Evolutionary conservation across 345 rosid species (phyloP).

Genomic region (Toxicodendron radicans): DNA sequence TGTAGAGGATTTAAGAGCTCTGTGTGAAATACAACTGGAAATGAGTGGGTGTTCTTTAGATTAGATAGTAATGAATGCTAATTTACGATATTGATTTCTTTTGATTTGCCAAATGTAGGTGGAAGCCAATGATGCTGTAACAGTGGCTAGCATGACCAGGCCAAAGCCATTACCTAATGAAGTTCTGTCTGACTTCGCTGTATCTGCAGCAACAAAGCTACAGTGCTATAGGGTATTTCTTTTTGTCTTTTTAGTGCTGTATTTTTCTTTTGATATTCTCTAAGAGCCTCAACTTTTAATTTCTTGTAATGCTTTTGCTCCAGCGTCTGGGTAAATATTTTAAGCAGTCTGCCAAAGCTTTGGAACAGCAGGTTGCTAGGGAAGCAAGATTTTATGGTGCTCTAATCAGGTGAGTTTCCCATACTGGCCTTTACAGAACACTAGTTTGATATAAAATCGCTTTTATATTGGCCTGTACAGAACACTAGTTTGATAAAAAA

Average conservation of each 20-base stretch:
- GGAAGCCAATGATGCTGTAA: constrained; percentile 81
- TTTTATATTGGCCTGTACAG: too few relatives aligned
- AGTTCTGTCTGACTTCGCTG: constrained; percentile 74
- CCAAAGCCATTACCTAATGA: constrained; percentile 78
- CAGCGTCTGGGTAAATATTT: constrained; percentile 92
- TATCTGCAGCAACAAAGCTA: constrained; percentile 86
- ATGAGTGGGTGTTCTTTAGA: not conserved
- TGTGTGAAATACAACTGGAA: not conserved
- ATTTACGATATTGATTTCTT: not conserved
- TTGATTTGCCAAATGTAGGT: constrained; percentile 44
- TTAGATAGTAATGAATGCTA: not conserved
- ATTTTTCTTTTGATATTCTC: constrained; percentile 14
- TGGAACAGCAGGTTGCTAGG: constrained; percentile 75
- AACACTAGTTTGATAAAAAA: too few relatives aligned
- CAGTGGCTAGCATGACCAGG: constrained; percentile 81
- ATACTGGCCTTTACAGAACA: not conserved
- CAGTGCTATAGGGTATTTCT: constrained; percentile 75
- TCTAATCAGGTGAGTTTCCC: constrained; percentile 65
- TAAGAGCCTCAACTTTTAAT: not conserved
- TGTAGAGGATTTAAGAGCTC: not conserved
- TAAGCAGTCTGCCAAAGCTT: constrained; percentile 84
- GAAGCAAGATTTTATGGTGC: constrained; percentile 99
- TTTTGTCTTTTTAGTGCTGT: not conserved
- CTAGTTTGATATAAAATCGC: not conserved
- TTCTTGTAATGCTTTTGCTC: constrained; percentile 22